Base-by-base conservation (phyloP, 257 asterid species). In the Ilex aquifolium region DNA sequence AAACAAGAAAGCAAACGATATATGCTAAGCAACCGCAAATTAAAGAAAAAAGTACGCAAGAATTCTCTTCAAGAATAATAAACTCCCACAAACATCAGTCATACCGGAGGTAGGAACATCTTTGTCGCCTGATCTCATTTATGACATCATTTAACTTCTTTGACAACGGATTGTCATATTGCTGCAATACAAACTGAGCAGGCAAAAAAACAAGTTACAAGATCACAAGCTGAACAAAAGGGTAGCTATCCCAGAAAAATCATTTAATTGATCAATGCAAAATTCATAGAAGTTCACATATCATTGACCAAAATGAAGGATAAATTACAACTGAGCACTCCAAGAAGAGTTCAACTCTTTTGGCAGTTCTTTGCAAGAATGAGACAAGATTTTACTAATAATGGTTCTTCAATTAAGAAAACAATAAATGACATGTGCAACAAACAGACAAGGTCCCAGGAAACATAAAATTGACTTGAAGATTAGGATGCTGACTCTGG, bases 81-180 rank as follows among this genome's bases (percentile, higher is more conserved):
- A n/a, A 32, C 29, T 13, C 52, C 17, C 7, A 13, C 56, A 42
- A 50, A 29, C 57, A 46, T 48, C 60, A 64, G 40, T 44, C 73
- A 29, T 83, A 90, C 97, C 97, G 97, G 53, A 93, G 90, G 78
- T 87, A 93, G 71, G 96, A 90, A 73, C 94, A 81, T 71, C 99
- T 76, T 69, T 85, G 90, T 75, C 95, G 95, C 85, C 99, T 82
- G 63, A 93, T 82, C 74, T 93, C 97, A 76, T 93, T 90, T 72
- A 93, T 78, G 65, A 87, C 73, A 66, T 86, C 86, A 69, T 93
- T 85, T 69, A 93, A 84, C 86, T 88, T 87, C 89, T 82, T 90
- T 51, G 99, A 93, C 84, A 81, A 67, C 5, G 86, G 79, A 79
- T 93, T 90, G 76, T 88, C 95, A 64, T 74, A 73, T 72, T 86